Evolutionary conservation across 306 rosid species (phyloP).

Genomic region (Cicer pinnatifidum): DNA sequence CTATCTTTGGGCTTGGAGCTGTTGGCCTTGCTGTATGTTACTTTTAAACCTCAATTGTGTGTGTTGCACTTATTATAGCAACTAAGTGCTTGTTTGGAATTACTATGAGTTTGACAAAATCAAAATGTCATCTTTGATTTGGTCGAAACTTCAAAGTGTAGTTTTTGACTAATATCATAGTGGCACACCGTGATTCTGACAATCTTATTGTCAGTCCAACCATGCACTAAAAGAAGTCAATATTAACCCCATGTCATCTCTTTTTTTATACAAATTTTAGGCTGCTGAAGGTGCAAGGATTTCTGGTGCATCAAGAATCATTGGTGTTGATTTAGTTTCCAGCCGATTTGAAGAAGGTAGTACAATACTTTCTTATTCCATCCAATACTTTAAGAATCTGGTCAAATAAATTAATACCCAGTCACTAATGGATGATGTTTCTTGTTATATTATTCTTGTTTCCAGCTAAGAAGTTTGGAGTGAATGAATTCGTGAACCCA

Average conservation of each 20-base stretch:
- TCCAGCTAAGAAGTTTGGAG: conserved; percentile 88
- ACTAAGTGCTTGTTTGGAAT: too few relatives aligned
- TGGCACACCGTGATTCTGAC: too few relatives aligned
- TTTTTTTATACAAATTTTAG: conserved; percentile 41
- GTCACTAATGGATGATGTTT: not conserved
- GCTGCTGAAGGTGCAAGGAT: conserved; percentile 94
- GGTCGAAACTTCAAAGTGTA: too few relatives aligned
- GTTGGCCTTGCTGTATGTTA: conserved; percentile 89
- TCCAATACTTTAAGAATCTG: not conserved
- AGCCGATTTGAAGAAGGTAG: conserved; percentile 83
- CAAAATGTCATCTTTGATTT: too few relatives aligned
- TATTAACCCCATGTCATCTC: not conserved
- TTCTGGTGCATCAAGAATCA: conserved; percentile 75
- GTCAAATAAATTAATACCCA: not conserved
- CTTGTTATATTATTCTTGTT: not conserved
- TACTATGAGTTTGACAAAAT: too few relatives aligned
- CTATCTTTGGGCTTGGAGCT: conserved; percentile 88
- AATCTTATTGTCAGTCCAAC: too few relatives aligned
- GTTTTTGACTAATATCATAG: too few relatives aligned
- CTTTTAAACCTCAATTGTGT: not conserved
- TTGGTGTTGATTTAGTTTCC: conserved; percentile 82
- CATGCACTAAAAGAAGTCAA: too few relatives aligned
- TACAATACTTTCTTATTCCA: conserved; percentile 36
- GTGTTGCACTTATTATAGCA: not conserved
- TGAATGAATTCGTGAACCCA: conserved; percentile 87